Base-by-base conservation (phyloP, 2,329 filamentous ascomycete species). In the Zymoseptoria tritici region DNA sequence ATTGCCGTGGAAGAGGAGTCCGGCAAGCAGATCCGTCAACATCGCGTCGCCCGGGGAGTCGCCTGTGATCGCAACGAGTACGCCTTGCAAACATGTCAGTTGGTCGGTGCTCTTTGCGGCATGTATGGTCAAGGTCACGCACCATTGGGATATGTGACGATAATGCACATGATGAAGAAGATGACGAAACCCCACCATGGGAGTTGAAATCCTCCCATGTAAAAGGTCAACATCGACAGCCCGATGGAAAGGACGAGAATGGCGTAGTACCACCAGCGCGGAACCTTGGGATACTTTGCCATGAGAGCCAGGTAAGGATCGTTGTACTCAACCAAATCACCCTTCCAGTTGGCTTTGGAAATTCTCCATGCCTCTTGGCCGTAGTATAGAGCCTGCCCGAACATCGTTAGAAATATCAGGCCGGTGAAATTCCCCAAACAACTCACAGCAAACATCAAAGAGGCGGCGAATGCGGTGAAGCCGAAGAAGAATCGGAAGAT, bases 271-370 rank as follows among this genome's bases (percentile, higher is more conserved):
- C 70, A 73, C 70, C 70, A 72, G 52, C 71, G 68, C 11, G 71
- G 71, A 4, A 71, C 71, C 8, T 68, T 63, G 7, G 60, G 58
- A 49, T 64, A 60, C 16, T 62, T 60, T 31, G 65, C 63, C 70
- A 71, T 73, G n/a, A 73, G 64, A 59, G 69, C 67, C 1, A 72
- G 60, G 56, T 72, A 71, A 2, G 69, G 69, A 54, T 73, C 71
- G 59, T 69, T 56, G 59, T 71, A 70, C 57, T 70, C 67, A 24
- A 56, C 42, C 7, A 59, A 29, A 2, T 65, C 66, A 26, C 59
- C 62, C 31, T 64, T 60, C 49, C 63, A 68, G 3, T 61, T 61
- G 16, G 67, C 64, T 19, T 59, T 62, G 63, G 65, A 52, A 21
- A 56, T 52, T 8, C 19, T 50, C 57, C 52, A 56, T 7, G 56